Percentiles rank a stretch among this genome's conserved stretches.
Conservation (phyloP, 2,329 filamentous ascomycete species). For the Pezicula radicicola region DNA sequence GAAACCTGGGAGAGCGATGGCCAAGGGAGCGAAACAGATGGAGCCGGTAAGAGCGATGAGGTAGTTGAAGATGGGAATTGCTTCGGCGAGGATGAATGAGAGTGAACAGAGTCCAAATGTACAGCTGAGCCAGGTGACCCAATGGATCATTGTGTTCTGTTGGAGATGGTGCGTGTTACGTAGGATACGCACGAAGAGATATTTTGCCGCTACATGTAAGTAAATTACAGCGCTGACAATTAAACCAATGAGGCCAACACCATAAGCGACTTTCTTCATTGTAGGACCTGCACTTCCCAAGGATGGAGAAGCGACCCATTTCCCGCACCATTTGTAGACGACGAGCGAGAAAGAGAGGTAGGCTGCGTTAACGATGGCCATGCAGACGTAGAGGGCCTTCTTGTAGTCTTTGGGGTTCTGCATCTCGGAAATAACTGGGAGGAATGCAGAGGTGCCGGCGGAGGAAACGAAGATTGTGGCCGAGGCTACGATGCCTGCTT, state of each 20-base stretch:
- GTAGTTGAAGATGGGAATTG: conserved; percentile 51
- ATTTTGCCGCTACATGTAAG: conserved; percentile 47
- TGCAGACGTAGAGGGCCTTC: conserved; percentile 57
- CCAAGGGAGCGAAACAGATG: conserved; percentile 46
- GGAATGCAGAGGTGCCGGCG: conserved; percentile 57
- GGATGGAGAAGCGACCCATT: conserved; percentile 60
- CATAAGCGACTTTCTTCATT: conserved; percentile 60
- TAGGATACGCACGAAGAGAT: conserved; percentile 50
- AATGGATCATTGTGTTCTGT: conserved; percentile 46
- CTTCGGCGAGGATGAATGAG: conserved; percentile 45
- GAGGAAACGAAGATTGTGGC: conserved; percentile 58
- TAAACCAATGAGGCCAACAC: conserved; percentile 50
- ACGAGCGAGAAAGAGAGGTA: conserved; percentile 55
- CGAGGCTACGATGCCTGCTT: conserved; percentile 53
- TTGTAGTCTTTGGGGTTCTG: conserved; percentile 53
- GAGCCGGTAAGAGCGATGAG: conserved; percentile 44
- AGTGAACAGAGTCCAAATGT: conserved; percentile 37
- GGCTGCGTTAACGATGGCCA: conserved; percentile 52
- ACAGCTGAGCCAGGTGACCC: conserved; percentile 45
- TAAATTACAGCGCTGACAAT: conserved; percentile 38
- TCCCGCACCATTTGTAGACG: conserved; percentile 56
- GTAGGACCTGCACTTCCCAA: conserved; percentile 56
- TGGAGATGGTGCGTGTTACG: conserved; percentile 46
- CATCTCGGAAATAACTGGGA: conserved; percentile 67
- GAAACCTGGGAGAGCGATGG: conserved; percentile 42